Evolutionary conservation across 225 moss, liverwort and hornwort species (phyloP).

Genomic region (Thuidium tamariscinum): DNA sequence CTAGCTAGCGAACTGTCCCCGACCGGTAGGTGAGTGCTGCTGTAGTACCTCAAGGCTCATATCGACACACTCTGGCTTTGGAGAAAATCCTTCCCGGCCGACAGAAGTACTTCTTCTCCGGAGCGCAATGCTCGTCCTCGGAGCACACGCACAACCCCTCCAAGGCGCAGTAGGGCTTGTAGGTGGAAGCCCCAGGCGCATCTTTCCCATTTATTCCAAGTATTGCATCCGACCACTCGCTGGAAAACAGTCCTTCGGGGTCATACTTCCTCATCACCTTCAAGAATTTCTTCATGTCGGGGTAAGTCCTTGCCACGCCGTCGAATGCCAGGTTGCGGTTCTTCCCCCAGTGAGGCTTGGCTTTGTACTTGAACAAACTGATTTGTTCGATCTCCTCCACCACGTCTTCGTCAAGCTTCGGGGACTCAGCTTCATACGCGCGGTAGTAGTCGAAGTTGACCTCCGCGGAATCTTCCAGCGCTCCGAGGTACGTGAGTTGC

Average conservation of each 20-base stretch:
- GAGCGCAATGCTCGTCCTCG: conserved; percentile 21
- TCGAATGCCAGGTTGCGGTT: conserved; percentile 23
- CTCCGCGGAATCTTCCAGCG: conserved; percentile 9
- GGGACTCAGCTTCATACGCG: not conserved
- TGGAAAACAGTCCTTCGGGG: conserved; percentile 12
- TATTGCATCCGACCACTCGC: conserved; percentile 16
- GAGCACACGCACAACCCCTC: conserved; percentile 28
- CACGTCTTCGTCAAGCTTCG: conserved; percentile 22
- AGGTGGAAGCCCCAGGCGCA: not conserved
- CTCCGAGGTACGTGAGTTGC: conserved; percentile 16
- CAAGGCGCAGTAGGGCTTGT: conserved; percentile 15
- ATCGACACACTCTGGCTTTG: conserved; percentile 13
- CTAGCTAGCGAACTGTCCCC: not conserved
- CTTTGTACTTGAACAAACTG: conserved; percentile 1
- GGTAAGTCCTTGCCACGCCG: conserved; percentile 1
- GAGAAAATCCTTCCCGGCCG: conserved; percentile 14
- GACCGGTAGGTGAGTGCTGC: not conserved
- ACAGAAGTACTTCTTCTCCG: conserved; percentile 14
- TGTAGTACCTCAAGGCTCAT: not conserved
- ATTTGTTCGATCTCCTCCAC: conserved; percentile 31
- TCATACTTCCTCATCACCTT: conserved; percentile 12
- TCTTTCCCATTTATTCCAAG: not conserved
- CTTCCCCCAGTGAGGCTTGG: conserved; percentile 17
- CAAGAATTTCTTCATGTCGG: not conserved
- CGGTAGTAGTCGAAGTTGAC: conserved; percentile 20